phyloP scores from a whole-genome alignment of 805 yeast species.

The Monosporozyma yasuniensis region DNA sequence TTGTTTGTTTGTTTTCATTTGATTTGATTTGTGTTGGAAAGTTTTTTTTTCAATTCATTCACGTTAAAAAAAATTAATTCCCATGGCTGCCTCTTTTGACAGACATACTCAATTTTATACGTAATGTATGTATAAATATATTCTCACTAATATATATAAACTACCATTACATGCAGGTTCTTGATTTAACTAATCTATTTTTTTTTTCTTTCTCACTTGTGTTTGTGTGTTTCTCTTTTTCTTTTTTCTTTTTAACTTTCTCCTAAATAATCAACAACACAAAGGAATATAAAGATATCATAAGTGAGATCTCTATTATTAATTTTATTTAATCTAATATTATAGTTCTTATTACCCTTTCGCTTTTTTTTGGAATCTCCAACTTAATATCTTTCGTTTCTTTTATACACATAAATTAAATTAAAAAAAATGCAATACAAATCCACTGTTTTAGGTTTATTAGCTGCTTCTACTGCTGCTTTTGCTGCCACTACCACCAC shows the following conservation, averaged over 20 bases:
- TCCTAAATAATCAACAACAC: neutral
- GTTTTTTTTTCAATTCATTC: too few relatives aligned
- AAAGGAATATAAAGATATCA: neutral
- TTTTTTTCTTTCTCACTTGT: neutral
- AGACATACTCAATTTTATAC: too few relatives aligned
- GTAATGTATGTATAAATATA: too few relatives aligned
- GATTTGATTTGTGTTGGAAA: neutral
- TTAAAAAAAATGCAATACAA: slow-evolving; percentile 44
- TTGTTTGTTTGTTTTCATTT: neutral
- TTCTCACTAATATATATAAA: neutral
- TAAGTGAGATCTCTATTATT: neutral
- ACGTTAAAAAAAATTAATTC: neutral
- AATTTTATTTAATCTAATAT: neutral
- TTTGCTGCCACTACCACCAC: slow-evolving; percentile 15
- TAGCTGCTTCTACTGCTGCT: slow-evolving; percentile 36
- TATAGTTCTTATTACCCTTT: neutral
- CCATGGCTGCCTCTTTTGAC: too few relatives aligned
- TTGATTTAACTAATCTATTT: neutral
- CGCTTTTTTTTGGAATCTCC: too few relatives aligned
- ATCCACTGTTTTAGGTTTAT: slow-evolving; percentile 30
- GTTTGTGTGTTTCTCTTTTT: neutral
- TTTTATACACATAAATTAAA: neutral
- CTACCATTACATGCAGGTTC: neutral
- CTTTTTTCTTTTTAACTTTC: neutral
- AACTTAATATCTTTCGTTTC: neutral